Evolutionary conservation across 805 yeast species (phyloP).

Genomic region (Yarrowia sp.): DNA sequence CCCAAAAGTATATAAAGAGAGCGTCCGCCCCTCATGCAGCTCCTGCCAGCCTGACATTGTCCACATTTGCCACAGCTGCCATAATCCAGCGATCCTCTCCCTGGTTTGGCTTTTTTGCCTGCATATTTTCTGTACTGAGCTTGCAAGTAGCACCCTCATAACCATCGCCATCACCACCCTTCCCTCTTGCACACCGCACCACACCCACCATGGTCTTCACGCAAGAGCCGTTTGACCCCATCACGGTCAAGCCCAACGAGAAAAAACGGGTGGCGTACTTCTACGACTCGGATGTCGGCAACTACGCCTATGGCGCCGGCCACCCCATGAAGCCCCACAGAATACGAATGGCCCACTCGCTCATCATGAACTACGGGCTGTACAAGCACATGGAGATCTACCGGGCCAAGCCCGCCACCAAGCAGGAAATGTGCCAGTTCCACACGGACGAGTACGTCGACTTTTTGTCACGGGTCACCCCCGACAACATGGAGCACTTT

Average conservation of each 20-base stretch:
- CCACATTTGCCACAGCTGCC: slow-evolving; percentile 6
- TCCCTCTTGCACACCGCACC: background rate
- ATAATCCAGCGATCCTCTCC: background rate
- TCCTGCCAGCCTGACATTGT: background rate
- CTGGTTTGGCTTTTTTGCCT: slow-evolving; percentile 8
- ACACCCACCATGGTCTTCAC: slow-evolving; percentile 33
- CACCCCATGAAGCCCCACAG: slow-evolving; percentile 99
- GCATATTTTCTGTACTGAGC: slow-evolving; percentile 33
- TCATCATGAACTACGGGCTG: slow-evolving; percentile 95
- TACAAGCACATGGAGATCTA: slow-evolving; percentile 97
- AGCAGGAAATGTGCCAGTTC: slow-evolving; percentile 97
- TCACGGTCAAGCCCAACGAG: slow-evolving; percentile 39
- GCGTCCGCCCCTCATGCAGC: background rate
- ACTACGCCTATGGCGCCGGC: slow-evolving; percentile 97
- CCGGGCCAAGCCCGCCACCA: slow-evolving; percentile 96
- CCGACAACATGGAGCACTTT: slow-evolving; percentile 87
- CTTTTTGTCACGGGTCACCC: slow-evolving; percentile 86
- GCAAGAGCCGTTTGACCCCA: slow-evolving; percentile 39
- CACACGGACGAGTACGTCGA: slow-evolving; percentile 98
- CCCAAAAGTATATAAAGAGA: too few relatives aligned
- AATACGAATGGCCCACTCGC: slow-evolving; percentile 97
- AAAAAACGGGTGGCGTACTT: slow-evolving; percentile 39
- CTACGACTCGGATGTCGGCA: slow-evolving; percentile 79
- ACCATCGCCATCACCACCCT: background rate
- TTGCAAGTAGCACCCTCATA: background rate